phyloP scores from a whole-genome alignment of 495 filamentous ascomycete species.

The Neurospora sublineolata region DNA sequence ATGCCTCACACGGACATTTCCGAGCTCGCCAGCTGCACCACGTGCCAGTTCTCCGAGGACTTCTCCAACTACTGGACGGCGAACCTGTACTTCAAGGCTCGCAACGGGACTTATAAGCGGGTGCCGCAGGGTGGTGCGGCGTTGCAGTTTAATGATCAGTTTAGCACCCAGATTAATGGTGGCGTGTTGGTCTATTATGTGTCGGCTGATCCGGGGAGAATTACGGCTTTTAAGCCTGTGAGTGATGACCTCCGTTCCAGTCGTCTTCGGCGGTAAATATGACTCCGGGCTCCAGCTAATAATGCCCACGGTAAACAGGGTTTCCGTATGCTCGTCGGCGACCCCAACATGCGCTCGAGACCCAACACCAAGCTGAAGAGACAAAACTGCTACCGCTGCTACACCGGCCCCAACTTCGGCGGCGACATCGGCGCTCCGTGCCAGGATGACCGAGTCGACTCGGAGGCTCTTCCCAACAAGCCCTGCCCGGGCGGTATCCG shows the following conservation, averaged over 20 bases:
- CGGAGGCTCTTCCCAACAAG: conserved; percentile 29
- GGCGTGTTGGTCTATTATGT: conserved; percentile 45
- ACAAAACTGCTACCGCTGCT: conserved; percentile 39
- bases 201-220: conserved; percentile 37
- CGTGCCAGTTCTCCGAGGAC: conserved; percentile 31
- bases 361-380: conserved; percentile 26
- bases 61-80: conserved; percentile 42
- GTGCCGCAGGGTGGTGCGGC: conserved; percentile 35
- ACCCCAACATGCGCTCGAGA: conserved; percentile 30
- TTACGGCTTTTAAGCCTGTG: conserved; percentile 43
- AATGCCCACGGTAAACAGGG: conserved; percentile 19
- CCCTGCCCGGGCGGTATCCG: conserved; percentile 37
- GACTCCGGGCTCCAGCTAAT: background rate
- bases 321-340: conserved; percentile 44
- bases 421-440: conserved; percentile 35
- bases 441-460: conserved; percentile 27
- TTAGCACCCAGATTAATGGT: conserved; percentile 36
- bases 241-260: conserved; percentile 3
- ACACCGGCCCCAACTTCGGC: conserved; percentile 38
- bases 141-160: conserved; percentile 35
- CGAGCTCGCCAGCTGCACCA: conserved; percentile 27
- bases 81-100: conserved; percentile 37
- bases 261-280: background rate
- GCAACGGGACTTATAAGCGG: conserved; percentile 37
- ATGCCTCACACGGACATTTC: conserved; percentile 32